Conservation (phyloP, 306 rosid species). For the Dryas octopetala region DNA sequence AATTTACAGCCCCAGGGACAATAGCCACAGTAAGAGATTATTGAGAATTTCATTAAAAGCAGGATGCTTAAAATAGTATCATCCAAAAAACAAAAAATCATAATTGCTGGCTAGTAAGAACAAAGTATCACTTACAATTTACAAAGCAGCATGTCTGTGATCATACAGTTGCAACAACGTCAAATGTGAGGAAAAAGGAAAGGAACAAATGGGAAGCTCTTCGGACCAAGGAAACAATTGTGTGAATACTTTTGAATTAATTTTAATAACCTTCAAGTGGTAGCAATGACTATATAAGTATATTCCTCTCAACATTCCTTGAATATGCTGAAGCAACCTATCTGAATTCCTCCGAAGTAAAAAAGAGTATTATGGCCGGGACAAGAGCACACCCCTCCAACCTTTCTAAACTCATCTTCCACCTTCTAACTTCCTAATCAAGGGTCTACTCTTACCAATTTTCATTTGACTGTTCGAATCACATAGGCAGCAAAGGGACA, state of each 20-base stretch:
- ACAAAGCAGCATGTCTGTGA: slow-evolving; percentile 4
- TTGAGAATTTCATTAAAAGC: background rate
- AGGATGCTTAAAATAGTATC: background rate
- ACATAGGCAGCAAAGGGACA: slow-evolving; percentile 18
- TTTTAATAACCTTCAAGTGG: slow-evolving; percentile 14
- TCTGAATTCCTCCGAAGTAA: slow-evolving; percentile 23
- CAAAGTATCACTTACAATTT: slow-evolving; percentile 15
- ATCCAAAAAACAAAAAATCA: background rate
- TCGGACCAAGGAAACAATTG: background rate
- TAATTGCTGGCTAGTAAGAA: background rate
- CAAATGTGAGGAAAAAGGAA: background rate
- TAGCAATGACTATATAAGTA: slow-evolving; percentile 22
- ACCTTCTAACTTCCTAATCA: slow-evolving; percentile 31
- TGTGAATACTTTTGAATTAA: slow-evolving; percentile 1
- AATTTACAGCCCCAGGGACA: background rate
- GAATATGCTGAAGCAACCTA: slow-evolving; percentile 8
- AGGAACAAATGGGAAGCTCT: background rate
- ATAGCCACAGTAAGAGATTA: background rate
- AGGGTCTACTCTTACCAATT: slow-evolving; percentile 27
- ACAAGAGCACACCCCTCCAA: slow-evolving; percentile 10
- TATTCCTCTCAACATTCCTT: slow-evolving; percentile 27
- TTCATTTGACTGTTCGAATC: slow-evolving; percentile 21
- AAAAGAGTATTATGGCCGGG: background rate
- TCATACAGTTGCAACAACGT: slow-evolving; percentile 30
- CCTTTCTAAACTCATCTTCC: slow-evolving; percentile 25